A percentile compares a stretch with the other conserved stretches of the same genome.
Evolutionary conservation across 441 rosid genomes (phyloP).

Genomic region (Aleurites moluccanus): DNA sequence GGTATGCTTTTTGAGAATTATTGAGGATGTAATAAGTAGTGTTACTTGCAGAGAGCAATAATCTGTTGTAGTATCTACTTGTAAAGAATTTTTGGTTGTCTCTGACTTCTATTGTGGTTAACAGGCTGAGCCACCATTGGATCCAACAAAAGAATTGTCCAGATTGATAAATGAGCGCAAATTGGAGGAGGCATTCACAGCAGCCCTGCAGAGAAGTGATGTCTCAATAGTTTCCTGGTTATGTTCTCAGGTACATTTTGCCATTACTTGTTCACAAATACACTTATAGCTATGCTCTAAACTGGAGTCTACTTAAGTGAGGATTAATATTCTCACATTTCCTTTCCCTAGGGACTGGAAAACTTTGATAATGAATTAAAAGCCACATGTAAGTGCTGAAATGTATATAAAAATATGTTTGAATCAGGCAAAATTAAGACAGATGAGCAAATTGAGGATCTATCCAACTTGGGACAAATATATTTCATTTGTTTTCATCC

Average conservation of each 20-base stretch:
- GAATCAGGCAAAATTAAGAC: background rate
- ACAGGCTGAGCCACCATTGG: constrained; percentile 54
- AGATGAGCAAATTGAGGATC: background rate
- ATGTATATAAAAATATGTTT: background rate
- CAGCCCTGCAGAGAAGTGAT: constrained; percentile 74
- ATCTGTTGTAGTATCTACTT: background rate
- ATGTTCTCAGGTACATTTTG: constrained; percentile 61
- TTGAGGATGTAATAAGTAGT: background rate
- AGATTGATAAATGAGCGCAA: constrained; percentile 58
- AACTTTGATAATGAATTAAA: background rate
- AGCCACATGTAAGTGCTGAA: background rate
- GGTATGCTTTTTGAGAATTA: constrained; percentile 31
- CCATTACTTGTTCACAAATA: background rate
- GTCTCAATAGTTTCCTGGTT: constrained; percentile 76
- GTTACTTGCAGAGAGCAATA: background rate
- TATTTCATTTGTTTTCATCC: background rate
- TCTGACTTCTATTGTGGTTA: constrained; percentile 13
- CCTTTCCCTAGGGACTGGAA: background rate
- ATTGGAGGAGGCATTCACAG: constrained; percentile 72
- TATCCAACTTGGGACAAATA: background rate
- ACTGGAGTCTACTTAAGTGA: background rate
- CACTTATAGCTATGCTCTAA: background rate
- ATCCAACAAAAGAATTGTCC: constrained; percentile 68
- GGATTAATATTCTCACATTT: background rate
- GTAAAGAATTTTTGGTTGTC: background rate